Conservation (phyloP, 164 flowering plant species). For the Berberis vulgaris region DNA sequence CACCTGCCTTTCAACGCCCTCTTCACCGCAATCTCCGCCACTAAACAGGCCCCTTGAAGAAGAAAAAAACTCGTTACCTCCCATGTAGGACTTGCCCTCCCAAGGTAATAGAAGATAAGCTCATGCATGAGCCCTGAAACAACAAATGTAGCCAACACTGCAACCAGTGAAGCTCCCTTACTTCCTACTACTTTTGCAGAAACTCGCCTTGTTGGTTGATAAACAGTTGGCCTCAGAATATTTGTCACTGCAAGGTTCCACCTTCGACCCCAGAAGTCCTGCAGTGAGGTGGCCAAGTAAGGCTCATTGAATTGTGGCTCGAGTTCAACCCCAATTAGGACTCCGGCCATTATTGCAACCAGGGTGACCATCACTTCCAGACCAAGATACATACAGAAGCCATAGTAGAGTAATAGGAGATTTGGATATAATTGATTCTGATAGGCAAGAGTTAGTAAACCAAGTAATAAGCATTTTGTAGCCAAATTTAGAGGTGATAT, state of each 20-base stretch:
- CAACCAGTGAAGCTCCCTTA: neutral
- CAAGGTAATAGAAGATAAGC: neutral
- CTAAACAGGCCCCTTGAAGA: conserved; percentile 6
- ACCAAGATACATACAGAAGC: neutral
- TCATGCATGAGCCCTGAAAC: conserved; percentile 13
- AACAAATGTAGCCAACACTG: neutral
- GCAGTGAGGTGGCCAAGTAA: neutral
- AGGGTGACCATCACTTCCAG: neutral
- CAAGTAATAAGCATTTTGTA: neutral
- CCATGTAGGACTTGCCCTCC: conserved; percentile 5
- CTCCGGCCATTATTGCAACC: neutral
- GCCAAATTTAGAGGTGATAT: neutral
- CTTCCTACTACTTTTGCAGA: neutral
- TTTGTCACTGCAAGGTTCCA: neutral
- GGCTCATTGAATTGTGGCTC: conserved; percentile 4
- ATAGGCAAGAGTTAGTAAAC: neutral
- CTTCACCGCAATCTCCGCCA: neutral
- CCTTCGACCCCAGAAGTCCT: conserved; percentile 2
- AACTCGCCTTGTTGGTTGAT: conserved; percentile 1
- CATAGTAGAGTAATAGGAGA: neutral
- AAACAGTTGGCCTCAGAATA: conserved; percentile 1
- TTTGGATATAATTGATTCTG: neutral
- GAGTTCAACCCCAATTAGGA: neutral
- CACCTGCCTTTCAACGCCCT: neutral
- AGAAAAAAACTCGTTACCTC: conserved; percentile 10